A percentile compares a stretch with the other conserved stretches of the same genome.
Evolutionary conservation across 1,139 yeast genomes (phyloP).

Genomic region (Kodamaea ohmeri): DNA sequence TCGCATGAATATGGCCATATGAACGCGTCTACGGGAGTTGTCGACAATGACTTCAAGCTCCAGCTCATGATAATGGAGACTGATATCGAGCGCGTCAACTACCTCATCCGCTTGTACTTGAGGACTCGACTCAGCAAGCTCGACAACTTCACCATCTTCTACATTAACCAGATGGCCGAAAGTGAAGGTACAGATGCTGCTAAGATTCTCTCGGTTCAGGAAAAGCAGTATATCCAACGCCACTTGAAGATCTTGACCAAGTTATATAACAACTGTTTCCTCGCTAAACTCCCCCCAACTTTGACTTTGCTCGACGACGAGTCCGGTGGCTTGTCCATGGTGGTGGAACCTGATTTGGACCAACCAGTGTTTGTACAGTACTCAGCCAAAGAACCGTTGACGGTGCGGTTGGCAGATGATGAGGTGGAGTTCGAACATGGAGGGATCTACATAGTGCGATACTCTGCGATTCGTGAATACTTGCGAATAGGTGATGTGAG

Average conservation of each 20-base stretch:
- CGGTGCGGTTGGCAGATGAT: constrained; percentile 30
- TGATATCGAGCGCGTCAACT: constrained; percentile 84
- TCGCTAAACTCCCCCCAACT: constrained; percentile 63
- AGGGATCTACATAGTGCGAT: constrained; percentile 78
- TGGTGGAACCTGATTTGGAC: constrained; percentile 71
- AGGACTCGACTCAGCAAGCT: constrained; percentile 74
- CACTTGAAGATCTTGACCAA: constrained; percentile 66
- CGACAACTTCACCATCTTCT: constrained; percentile 62
- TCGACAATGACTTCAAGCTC: constrained; percentile 66
- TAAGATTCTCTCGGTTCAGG: constrained; percentile 52
- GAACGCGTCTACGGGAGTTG: constrained; percentile 38
- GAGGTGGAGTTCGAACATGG: constrained; percentile 59
- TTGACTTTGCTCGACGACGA: constrained; percentile 75
- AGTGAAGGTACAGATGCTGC: constrained; percentile 17
- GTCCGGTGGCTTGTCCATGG: constrained; percentile 75
- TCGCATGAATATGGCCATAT: constrained; percentile 48
- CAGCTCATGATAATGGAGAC: constrained; percentile 84
- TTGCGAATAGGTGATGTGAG: constrained; percentile 42
- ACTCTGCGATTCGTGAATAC: constrained; percentile 47
- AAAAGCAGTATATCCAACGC: constrained; percentile 50
- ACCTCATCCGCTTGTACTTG: constrained; percentile 72
- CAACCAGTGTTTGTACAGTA: constrained; percentile 76
- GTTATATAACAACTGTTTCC: constrained; percentile 66
- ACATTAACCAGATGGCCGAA: constrained; percentile 35
- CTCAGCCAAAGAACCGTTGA: constrained; percentile 24